phyloP scores from a whole-genome alignment of 2,329 filamentous ascomycete species.

The Malbranchea cinnamomea region DNA sequence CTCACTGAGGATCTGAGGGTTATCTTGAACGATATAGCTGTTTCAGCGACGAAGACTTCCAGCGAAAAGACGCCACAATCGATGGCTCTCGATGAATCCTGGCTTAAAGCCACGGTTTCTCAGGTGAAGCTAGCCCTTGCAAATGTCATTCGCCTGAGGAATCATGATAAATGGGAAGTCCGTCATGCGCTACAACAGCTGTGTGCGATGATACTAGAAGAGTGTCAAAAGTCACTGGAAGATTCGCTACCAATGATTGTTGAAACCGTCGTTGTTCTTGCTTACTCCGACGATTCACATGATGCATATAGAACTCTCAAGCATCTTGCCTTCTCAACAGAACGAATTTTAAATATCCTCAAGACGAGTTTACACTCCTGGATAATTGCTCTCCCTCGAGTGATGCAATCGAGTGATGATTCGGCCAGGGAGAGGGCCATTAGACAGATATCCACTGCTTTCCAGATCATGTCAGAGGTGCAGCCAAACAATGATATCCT shows the following conservation, averaged over 20 bases:
- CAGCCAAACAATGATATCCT: slow-evolving; percentile 51
- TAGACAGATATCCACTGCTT: slow-evolving; percentile 59
- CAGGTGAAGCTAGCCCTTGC: slow-evolving; percentile 75
- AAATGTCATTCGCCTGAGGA: slow-evolving; percentile 60
- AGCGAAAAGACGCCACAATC: slow-evolving; percentile 20
- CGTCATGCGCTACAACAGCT: slow-evolving; percentile 51
- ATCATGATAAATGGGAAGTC: slow-evolving; percentile 55
- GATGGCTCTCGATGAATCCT: slow-evolving; percentile 36
- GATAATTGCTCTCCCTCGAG: slow-evolving; percentile 62
- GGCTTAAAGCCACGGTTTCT: slow-evolving; percentile 64
- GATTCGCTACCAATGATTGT: slow-evolving; percentile 58
- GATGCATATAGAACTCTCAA: slow-evolving; percentile 33
- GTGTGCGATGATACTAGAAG: slow-evolving; percentile 60
- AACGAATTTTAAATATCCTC: slow-evolving; percentile 44
- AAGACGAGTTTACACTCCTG: slow-evolving; percentile 64
- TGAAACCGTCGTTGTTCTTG: slow-evolving; percentile 64
- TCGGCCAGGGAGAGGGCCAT: slow-evolving; percentile 57
- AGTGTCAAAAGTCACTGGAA: slow-evolving; percentile 58
- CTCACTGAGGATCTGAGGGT: slow-evolving; percentile 34
- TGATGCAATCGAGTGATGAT: slow-evolving; percentile 77
- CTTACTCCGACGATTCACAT: slow-evolving; percentile 34
- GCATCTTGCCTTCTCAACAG: slow-evolving; percentile 48
- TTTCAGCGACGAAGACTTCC: slow-evolving; percentile 9
- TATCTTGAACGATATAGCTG: slow-evolving; percentile 33
- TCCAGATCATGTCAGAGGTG: slow-evolving; percentile 48